phyloP scores from a whole-genome alignment of 2,329 filamentous ascomycete species.

The Aspergillus luchuensis region DNA sequence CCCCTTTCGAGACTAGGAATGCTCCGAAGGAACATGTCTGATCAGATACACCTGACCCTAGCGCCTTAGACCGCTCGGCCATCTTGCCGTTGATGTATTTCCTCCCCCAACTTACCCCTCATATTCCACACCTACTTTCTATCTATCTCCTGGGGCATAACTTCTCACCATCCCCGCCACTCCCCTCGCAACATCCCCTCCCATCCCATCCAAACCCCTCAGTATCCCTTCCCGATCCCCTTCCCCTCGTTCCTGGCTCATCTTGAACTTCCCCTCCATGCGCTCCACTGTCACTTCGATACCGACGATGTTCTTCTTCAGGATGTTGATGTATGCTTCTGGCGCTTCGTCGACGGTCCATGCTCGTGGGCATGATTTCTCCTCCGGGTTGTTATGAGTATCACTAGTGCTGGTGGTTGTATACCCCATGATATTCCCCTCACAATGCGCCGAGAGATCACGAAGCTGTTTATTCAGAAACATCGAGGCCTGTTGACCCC shows the following conservation, averaged over 20 bases:
- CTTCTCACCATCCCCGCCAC: conserved; percentile 19
- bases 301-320: too few relatives aligned
- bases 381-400: conserved; percentile 46
- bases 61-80: conserved; percentile 5
- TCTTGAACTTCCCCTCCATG: too few relatives aligned
- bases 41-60: conserved; percentile 1
- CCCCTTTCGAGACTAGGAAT: conserved; percentile 1
- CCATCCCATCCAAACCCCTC: conserved; percentile 53
- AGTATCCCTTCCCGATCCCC: conserved; percentile 57
- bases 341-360: conserved; percentile 62
- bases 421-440: conserved; percentile 61
- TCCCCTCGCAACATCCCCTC: neutral
- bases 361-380: conserved; percentile 14
- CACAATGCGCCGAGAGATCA: conserved; percentile 52
- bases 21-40: neutral
- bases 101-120: neutral
- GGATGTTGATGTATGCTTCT: too few relatives aligned
- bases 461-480: conserved; percentile 53
- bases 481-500: conserved; percentile 44
- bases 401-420: conserved; percentile 30
- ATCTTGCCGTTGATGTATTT: neutral
- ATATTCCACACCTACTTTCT: too few relatives aligned
- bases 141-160: neutral
- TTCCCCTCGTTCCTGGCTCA: too few relatives aligned
- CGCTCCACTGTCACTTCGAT: too few relatives aligned